Percentiles rank a stretch among this genome's conserved stretches.
Conservation (phyloP, 495 filamentous ascomycete species). For the Umbilicaria muhlenbergii region DNA sequence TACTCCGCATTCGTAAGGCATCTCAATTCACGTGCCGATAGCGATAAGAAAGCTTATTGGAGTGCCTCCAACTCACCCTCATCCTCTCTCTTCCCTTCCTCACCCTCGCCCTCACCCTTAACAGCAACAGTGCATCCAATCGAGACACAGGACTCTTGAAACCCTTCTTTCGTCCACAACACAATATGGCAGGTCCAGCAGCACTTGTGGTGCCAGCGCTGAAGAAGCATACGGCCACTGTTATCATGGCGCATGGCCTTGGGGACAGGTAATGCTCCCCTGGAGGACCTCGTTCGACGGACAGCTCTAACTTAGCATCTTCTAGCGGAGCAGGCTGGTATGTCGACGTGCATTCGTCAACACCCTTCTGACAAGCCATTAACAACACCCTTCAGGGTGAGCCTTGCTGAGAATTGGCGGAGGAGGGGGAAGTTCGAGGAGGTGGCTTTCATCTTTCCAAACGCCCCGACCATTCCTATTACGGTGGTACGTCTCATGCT, state of each 20-base stretch:
- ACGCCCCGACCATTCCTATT: conserved; percentile 82
- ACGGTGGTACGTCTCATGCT: conserved; percentile 47
- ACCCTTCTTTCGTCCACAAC: too few relatives aligned
- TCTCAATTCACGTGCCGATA: too few relatives aligned
- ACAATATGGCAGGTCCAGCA: conserved; percentile 33
- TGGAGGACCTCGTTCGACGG: neutral
- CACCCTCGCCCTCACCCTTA: neutral
- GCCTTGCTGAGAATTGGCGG: conserved; percentile 79
- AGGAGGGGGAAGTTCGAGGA: conserved; percentile 70
- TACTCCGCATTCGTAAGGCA: too few relatives aligned
- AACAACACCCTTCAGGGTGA: conserved; percentile 31
- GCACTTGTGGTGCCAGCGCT: conserved; percentile 75
- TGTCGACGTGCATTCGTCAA: conserved; percentile 1
- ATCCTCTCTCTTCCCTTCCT: neutral
- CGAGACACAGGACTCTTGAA: neutral
- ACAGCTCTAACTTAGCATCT: neutral
- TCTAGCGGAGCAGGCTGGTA: conserved; percentile 55
- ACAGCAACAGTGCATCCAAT: neutral
- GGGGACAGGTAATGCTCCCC: conserved; percentile 48
- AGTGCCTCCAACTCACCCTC: neutral
- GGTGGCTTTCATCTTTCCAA: conserved; percentile 84
- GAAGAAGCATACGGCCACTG: conserved; percentile 80
- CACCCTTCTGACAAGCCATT: neutral
- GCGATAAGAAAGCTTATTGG: too few relatives aligned
- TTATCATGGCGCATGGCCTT: conserved; percentile 85